Percentiles rank a stretch among this genome's conserved stretches.
These are phyloP conservation scores for Metarhizium humberi DNA, from an alignment of 2,329 filamentous ascomycete species.

Conservation along the genomic window DNA sequence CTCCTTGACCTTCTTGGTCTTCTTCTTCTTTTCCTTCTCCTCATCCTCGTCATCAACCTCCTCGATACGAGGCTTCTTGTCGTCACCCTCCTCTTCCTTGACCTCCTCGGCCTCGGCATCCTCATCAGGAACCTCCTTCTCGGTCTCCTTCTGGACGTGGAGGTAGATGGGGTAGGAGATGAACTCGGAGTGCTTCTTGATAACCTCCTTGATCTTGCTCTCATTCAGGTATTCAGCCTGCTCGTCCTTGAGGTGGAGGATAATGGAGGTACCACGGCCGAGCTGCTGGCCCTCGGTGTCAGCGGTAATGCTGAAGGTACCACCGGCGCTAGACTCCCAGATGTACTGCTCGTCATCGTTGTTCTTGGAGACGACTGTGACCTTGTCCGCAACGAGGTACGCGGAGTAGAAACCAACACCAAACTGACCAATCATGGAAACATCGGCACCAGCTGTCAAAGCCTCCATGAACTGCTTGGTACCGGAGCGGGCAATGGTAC, in stretches of 20 bases:
- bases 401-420: slow-evolving; percentile 99
- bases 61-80: slow-evolving; percentile 95
- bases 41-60: slow-evolving; percentile 84
- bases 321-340: slow-evolving; percentile 96
- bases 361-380: slow-evolving; percentile 95
- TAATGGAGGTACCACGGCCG: slow-evolving; percentile 93
- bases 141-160: slow-evolving; percentile 97
- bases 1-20: slow-evolving; percentile 99
- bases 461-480: slow-evolving; percentile 99
- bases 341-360: slow-evolving; percentile 99
- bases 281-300: slow-evolving; percentile 88
- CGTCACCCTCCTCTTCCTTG: slow-evolving; percentile 58
- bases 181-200: slow-evolving; percentile 99
- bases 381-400: slow-evolving; percentile 96
- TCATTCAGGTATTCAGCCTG: slow-evolving; percentile 98
- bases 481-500: slow-evolving; percentile 96
- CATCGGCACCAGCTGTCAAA: slow-evolving; percentile 93
- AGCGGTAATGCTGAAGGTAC: slow-evolving; percentile 86
- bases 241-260: slow-evolving; percentile 99
- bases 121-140: slow-evolving; percentile 97
- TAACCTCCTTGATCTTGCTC: slow-evolving; percentile 98
- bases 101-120: slow-evolving; percentile 67
- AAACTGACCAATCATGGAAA: slow-evolving; percentile 99
- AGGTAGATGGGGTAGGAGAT: slow-evolving; percentile 99
- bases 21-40: slow-evolving; percentile 81